A percentile compares a stretch with the other conserved stretches of the same genome.
These are phyloP conservation scores for Macrophomina pseudophaseolina DNA, from an alignment of 2,329 filamentous ascomycete species.

Conservation along the genomic window DNA sequence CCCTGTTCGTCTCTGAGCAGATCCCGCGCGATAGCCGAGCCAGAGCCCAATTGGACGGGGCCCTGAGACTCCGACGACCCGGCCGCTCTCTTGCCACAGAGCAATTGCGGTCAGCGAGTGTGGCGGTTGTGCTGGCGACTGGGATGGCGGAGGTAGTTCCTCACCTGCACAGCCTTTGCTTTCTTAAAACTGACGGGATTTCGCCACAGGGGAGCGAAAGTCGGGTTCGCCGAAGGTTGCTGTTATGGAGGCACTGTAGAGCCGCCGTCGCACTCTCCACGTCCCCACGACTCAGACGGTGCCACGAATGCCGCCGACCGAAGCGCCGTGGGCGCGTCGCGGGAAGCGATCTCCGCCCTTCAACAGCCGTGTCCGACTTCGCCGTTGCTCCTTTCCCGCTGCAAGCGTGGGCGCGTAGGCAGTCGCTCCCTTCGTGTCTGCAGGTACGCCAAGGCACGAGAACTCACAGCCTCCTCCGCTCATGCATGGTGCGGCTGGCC, in stretches of 20 bases:
- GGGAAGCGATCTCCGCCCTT: background rate
- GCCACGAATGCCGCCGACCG: conserved; percentile 1
- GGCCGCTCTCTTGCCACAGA: no score
- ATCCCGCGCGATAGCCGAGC: conserved; percentile 19
- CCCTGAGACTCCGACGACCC: background rate
- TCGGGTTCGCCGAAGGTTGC: background rate
- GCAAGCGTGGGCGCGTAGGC: background rate
- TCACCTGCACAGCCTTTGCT: background rate
- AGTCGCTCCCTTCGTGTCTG: background rate
- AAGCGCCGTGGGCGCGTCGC: conserved; percentile 10
- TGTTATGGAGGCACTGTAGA: background rate
- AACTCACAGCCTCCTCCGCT: background rate
- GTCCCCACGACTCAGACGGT: background rate
- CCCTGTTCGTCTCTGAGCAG: conserved; percentile 8
- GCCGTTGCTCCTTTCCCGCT: background rate
- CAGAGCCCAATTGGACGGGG: background rate
- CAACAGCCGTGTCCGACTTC: background rate
- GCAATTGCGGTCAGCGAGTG: background rate
- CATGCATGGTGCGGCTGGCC: background rate
- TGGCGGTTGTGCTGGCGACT: background rate
- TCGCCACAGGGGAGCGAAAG: background rate
- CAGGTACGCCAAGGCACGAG: background rate
- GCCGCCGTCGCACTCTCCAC: background rate
- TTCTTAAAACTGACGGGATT: no score
- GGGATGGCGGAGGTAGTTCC: background rate